phyloP scores from a whole-genome alignment of 129 eudicot genomes.

The Apium graveolens region DNA sequence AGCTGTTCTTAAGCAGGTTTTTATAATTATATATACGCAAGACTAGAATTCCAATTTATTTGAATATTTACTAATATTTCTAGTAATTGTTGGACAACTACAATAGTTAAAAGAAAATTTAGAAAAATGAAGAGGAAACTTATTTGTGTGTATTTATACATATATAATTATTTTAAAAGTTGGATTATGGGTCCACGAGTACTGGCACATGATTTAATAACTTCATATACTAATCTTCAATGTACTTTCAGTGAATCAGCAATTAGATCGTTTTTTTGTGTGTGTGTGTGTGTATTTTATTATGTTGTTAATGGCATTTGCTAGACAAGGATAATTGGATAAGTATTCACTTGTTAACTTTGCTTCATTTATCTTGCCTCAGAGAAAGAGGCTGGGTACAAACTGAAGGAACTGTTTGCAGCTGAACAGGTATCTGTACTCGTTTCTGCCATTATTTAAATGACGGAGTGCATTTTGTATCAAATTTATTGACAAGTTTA shows the following conservation, averaged over 20 bases:
- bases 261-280: background rate
- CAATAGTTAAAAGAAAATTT: too few species aligned
- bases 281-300: background rate
- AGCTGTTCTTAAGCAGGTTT: background rate
- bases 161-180: background rate
- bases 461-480: background rate
- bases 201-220: background rate
- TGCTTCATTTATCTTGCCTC: conserved; percentile 15
- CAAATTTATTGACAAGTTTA: background rate
- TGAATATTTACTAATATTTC: background rate
- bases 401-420: conserved; percentile 45
- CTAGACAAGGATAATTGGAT: background rate
- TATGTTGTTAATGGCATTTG: background rate
- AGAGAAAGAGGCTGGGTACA: conserved; percentile 49
- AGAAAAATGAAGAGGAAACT: background rate
- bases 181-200: background rate
- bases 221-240: background rate
- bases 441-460: background rate
- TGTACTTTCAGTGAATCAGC: background rate
- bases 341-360: background rate
- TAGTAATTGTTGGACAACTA: background rate
- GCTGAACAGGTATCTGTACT: conserved; percentile 54
- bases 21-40: background rate
- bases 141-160: background rate
- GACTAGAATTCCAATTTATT: background rate